Evolutionary conservation across 805 yeast species (phyloP).

Genomic region (Wickerhamiella azymoides): DNA sequence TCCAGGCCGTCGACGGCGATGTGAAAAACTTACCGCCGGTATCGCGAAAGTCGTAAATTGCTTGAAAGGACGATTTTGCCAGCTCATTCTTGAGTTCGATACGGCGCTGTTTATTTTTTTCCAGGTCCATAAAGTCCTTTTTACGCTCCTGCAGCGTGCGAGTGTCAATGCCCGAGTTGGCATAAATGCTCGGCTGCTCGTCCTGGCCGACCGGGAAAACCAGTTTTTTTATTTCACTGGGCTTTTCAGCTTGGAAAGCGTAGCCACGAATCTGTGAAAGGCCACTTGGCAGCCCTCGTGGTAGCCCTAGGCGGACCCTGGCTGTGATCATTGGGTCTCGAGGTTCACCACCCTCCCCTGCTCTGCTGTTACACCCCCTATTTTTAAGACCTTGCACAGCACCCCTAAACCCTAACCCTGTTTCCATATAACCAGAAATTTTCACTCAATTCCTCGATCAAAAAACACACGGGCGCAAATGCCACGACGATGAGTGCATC

Average conservation of each 20-base stretch:
- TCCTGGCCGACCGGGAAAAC: conserved; percentile 36
- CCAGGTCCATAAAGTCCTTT: conserved; percentile 36
- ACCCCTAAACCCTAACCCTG: not conserved
- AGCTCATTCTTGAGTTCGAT: conserved; percentile 47
- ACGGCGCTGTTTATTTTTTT: conserved; percentile 35
- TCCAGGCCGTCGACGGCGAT: conserved; percentile 72
- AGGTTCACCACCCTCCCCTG: no score
- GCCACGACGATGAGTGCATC: conserved; percentile 26
- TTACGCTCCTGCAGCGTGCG: conserved; percentile 29
- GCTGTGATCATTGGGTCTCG: not conserved
- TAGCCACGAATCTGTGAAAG: conserved; percentile 4
- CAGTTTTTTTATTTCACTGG: conserved; percentile 20
- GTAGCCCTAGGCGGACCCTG: not conserved
- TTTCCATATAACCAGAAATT: not conserved
- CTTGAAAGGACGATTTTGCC: conserved; percentile 54
- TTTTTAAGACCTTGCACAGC: not conserved
- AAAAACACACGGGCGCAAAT: conserved; percentile 24
- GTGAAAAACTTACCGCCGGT: conserved; percentile 76
- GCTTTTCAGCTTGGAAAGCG: conserved; percentile 17
- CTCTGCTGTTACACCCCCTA: no score
- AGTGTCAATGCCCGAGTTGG: conserved; percentile 30
- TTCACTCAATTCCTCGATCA: conserved; percentile 21
- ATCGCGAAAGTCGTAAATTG: conserved; percentile 48
- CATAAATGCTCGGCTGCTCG: conserved; percentile 28
- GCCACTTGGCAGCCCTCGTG: no score